phyloP scores from a whole-genome alignment of 805 yeast genomes.

The Yarrowia alimentaria region DNA sequence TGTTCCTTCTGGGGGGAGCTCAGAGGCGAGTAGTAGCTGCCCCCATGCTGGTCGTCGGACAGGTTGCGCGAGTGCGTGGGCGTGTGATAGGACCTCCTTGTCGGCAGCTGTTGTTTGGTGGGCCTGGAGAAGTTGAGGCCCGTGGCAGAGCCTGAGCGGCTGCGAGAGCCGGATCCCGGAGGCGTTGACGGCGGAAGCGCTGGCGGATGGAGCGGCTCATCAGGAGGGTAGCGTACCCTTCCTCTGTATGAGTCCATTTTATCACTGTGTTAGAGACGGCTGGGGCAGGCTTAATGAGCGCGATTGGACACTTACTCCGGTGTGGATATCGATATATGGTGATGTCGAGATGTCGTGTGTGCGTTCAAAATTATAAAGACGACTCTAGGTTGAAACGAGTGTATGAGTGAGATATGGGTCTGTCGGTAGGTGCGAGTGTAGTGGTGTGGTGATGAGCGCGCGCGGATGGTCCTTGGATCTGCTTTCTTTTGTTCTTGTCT shows the following conservation, averaged over 20 bases:
- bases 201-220: conserved; percentile 10
- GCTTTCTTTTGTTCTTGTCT: no score
- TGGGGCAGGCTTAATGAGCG: no score
- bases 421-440: not conserved
- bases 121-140: conserved; percentile 16
- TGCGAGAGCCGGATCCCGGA: not conserved
- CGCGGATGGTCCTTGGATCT: not conserved
- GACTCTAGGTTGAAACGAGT: conserved; percentile 8
- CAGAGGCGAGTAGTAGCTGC: not conserved
- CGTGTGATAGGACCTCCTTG: conserved; percentile 1
- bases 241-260: conserved; percentile 27
- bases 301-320: not conserved
- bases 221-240: conserved; percentile 22
- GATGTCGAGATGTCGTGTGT: conserved; percentile 1
- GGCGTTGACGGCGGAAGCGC: conserved; percentile 2
- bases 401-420: not conserved
- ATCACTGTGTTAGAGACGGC: conserved; percentile 4
- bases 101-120: conserved; percentile 6
- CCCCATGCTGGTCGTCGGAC: not conserved
- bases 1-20: conserved; percentile 2
- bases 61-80: conserved; percentile 13
- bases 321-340: not conserved
- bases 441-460: no score
- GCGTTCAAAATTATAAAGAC: not conserved
- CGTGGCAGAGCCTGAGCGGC: conserved; percentile 2